Evolutionary conservation across 2,329 filamentous ascomycete genomes (phyloP).

Genomic region (Hymenoscyphus occultus): DNA sequence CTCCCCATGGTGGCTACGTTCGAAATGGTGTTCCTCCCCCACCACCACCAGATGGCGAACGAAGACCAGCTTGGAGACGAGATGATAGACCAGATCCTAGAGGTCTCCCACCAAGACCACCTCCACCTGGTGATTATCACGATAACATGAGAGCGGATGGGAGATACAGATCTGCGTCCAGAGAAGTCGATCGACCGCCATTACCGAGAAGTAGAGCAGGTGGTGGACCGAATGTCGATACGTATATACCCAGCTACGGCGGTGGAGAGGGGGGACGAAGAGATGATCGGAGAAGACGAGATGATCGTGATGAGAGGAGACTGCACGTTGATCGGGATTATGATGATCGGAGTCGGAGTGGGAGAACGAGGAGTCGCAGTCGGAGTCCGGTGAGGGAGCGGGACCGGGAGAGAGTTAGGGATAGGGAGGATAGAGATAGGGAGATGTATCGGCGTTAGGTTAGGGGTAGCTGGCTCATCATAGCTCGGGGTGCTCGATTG

Average conservation of each 20-base stretch:
- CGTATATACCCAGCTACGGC: slow-evolving; percentile 48
- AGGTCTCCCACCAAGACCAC: slow-evolving; percentile 33
- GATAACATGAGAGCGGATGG: slow-evolving; percentile 36
- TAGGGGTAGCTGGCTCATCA: neutral
- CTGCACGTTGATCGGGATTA: slow-evolving; percentile 24
- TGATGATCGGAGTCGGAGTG: slow-evolving; percentile 9
- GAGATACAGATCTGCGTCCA: slow-evolving; percentile 42
- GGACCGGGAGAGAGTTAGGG: slow-evolving; percentile 43
- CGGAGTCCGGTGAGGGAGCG: slow-evolving; percentile 42
- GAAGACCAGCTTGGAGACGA: slow-evolving; percentile 36
- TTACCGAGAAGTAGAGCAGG: slow-evolving; percentile 24
- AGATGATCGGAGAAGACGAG: slow-evolving; percentile 33
- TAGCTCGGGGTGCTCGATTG: neutral
- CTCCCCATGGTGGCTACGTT: slow-evolving; percentile 22
- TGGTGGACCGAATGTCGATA: slow-evolving; percentile 40
- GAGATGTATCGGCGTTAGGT: slow-evolving; percentile 25
- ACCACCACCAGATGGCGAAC: slow-evolving; percentile 30
- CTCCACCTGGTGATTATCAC: slow-evolving; percentile 31
- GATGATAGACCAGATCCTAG: slow-evolving; percentile 33
- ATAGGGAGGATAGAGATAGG: slow-evolving; percentile 34
- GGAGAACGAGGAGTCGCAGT: slow-evolving; percentile 42
- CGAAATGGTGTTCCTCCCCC: slow-evolving; percentile 32
- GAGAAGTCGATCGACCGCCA: slow-evolving; percentile 35
- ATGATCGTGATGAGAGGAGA: slow-evolving; percentile 39
- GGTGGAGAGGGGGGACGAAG: slow-evolving; percentile 38